Conservation (phyloP, 371 early-diverging fungal species). For the Syncephalastrum racemosum region DNA sequence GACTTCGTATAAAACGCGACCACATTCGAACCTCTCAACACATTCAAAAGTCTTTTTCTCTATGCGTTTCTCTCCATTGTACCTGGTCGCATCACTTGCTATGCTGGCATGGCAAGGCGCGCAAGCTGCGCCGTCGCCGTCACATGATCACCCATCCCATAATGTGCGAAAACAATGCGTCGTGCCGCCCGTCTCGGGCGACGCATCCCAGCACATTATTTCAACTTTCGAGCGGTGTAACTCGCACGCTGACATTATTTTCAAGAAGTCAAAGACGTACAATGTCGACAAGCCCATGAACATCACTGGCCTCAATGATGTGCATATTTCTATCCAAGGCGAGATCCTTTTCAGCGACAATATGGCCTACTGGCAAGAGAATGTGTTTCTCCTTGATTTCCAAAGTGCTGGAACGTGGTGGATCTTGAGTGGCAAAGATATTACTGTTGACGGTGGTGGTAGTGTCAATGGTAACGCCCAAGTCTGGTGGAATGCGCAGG, state of each 20-base stretch:
- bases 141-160: not conserved
- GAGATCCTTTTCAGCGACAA: conserved; percentile 12
- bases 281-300: conserved; percentile 15
- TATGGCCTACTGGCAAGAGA: conserved; percentile 21
- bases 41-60: too few relatives aligned
- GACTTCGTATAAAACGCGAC: too few relatives aligned
- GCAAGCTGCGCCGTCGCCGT: too few relatives aligned
- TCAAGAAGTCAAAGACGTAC: conserved; percentile 7
- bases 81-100: too few relatives aligned
- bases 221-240: conserved; percentile 9
- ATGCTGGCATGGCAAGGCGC: too few relatives aligned
- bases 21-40: too few relatives aligned
- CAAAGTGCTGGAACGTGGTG: conserved; percentile 28
- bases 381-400: conserved; percentile 18
- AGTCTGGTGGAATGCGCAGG: conserved; percentile 22
- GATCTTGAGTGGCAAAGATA: conserved; percentile 20
- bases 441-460: conserved; percentile 21
- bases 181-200: conserved; percentile 6
- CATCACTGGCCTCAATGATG: conserved; percentile 17
- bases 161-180: not conserved
- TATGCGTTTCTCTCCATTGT: too few relatives aligned
- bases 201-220: conserved; percentile 8
- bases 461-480: conserved; percentile 20
- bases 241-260: conserved; percentile 6
- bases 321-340: conserved; percentile 19